phyloP scores from a whole-genome alignment of 495 filamentous ascomycete genomes.

The Xylaria longipes region DNA sequence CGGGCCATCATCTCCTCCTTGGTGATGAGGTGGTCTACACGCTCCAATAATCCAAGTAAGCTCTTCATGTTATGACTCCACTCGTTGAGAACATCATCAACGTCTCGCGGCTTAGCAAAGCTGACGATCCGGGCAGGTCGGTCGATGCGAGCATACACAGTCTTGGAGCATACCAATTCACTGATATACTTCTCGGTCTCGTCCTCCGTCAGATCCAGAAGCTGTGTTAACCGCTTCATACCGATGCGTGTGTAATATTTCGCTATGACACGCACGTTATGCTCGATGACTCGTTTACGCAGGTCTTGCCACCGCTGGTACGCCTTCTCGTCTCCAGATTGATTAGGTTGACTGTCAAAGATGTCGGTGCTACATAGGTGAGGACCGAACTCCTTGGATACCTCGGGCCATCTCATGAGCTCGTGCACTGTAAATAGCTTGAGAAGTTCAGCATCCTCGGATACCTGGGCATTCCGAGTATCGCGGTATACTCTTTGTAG shows the following conservation, averaged over 20 bases:
- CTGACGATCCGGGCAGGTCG: conserved; percentile 88
- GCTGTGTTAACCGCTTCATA: conserved; percentile 83
- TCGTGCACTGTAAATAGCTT: conserved; percentile 95
- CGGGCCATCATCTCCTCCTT: conserved; percentile 99
- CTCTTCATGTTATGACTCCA: conserved; percentile 99
- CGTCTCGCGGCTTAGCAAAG: conserved; percentile 91
- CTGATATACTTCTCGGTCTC: conserved; percentile 98
- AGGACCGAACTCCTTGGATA: conserved; percentile 82
- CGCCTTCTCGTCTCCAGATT: conserved; percentile 75
- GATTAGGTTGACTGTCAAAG: conserved; percentile 69
- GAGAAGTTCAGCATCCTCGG: conserved; percentile 78
- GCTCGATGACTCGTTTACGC: conserved; percentile 97
- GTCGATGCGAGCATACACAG: conserved; percentile 97
- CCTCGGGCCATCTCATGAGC: conserved; percentile 97
- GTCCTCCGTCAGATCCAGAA: conserved; percentile 89
- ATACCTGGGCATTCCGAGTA: conserved; percentile 68
- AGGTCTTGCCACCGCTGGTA: conserved; percentile 88
- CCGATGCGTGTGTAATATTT: conserved; percentile 98
- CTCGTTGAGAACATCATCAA: conserved; percentile 97
- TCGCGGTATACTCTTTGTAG: conserved; percentile 88
- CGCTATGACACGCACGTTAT: conserved; percentile 96
- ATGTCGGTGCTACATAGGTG: conserved; percentile 92
- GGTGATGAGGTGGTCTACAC: conserved; percentile 97
- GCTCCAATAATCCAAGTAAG: conserved; percentile 85
- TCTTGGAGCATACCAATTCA: conserved; percentile 93